Evolutionary conservation across 257 asterid species (phyloP), one percentile per base, ranked within the genome.

Genomic region (Plantago major): DNA sequence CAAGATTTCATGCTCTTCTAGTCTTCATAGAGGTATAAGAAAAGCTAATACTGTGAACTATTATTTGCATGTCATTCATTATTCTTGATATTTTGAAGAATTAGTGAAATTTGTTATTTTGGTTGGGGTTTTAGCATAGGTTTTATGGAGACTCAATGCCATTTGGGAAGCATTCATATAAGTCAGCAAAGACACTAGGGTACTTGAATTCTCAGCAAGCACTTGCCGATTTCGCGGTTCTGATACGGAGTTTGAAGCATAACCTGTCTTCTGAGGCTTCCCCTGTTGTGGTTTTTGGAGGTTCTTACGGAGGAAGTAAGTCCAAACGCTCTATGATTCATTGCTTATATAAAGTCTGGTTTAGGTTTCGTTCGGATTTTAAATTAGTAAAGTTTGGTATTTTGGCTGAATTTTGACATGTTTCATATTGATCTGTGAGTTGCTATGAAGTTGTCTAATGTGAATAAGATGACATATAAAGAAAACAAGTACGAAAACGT

Each of bases 261-360:
- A 84, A 84, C 55, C 68, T 84, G 17, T 84, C 96, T 63, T 82
- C 91, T 56, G 86, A 84, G 69, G 83, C 85, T 51, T 84, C 96
- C 42, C 96, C 96, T 10, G 89, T 85, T 55, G 86, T 88, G 43
- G 94, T 81, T 12, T 82, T 84, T 82, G 96, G 96, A 67, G 96
- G 96, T 51, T 88, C 96, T 60, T 88, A 88, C 73, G 96, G 94
- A 49, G 96, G 96, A 75, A 88, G 96, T 84, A 56, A 72, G 83
- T 66, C 67, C 70, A 55, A 71, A 57, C 16, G 61, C 40, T 60
- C 61, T 61, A 33, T 33, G 8, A 1, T 33, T 33, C 40, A 1
- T 33, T 33, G 0, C 3, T 33, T 7, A 4, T 4, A 33, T 33
- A 33, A 33, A 5, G 40, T 33, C 6, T 33, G 6, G 7, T 33